Conservation (phyloP, 176 grass and related monocot species). For the Triticum dicoccoides region DNA sequence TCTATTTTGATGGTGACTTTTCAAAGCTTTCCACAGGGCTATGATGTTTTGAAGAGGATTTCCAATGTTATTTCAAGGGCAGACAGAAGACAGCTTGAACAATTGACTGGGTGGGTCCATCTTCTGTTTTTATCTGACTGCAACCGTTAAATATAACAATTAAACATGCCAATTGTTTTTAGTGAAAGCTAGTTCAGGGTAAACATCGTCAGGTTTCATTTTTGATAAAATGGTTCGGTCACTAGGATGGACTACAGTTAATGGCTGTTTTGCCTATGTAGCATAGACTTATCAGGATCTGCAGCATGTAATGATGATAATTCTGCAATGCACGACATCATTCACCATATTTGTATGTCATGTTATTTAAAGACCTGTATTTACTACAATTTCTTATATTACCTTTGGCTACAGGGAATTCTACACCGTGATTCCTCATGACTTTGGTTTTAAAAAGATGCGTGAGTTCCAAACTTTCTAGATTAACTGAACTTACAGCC, state of each 20-base stretch:
- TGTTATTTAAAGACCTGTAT: neutral
- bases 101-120: slow-evolving; percentile 73
- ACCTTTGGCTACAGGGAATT: slow-evolving; percentile 42
- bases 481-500: neutral
- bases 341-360: neutral
- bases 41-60: slow-evolving; percentile 87
- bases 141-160: neutral
- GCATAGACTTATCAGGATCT: neutral
- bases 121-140: slow-evolving; percentile 17
- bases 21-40: slow-evolving; percentile 55
- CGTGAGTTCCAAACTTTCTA: slow-evolving; percentile 51
- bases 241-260: neutral
- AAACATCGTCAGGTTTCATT: neutral
- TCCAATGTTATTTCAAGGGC: slow-evolving; percentile 69
- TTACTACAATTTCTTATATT: slow-evolving; percentile 17
- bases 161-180: neutral
- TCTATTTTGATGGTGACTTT: slow-evolving; percentile 29
- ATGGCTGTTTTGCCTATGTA: slow-evolving; percentile 18
- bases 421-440: slow-evolving; percentile 95
- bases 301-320: slow-evolving; percentile 12
- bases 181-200: slow-evolving; percentile 6
- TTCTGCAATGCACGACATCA: neutral
- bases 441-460: slow-evolving; percentile 96
- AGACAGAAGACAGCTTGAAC: slow-evolving; percentile 70
- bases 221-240: neutral